Percentiles rank a stretch among this genome's conserved stretches.
Evolutionary conservation across 805 yeast genomes (phyloP).

Genomic region (Naumovozyma castellii): DNA sequence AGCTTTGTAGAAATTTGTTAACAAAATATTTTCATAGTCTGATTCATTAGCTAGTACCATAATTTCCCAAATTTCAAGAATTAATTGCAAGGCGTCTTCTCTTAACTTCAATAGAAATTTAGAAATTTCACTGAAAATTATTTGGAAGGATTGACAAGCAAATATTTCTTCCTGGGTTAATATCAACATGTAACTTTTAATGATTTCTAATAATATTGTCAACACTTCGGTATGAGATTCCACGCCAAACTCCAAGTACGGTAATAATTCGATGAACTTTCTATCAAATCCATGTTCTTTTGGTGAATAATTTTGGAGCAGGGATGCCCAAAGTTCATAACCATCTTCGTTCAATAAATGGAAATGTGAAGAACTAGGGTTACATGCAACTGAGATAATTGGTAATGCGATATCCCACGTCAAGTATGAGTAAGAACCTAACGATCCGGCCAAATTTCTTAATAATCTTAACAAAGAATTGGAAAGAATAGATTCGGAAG

Average conservation of each 20-base stretch:
- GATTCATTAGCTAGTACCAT: constrained; percentile 20
- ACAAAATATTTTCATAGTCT: constrained; percentile 14
- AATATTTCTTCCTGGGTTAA: constrained; percentile 33
- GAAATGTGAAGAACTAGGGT: constrained; percentile 46
- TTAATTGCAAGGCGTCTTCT: constrained; percentile 52
- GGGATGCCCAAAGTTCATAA: constrained; percentile 68
- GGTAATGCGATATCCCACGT: constrained; percentile 55
- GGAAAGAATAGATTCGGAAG: constrained; percentile 35
- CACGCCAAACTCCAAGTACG: constrained; percentile 48
- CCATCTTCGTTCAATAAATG: constrained; percentile 75
- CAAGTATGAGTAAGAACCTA: constrained; percentile 43
- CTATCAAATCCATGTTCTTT: constrained; percentile 23
- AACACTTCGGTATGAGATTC: constrained; percentile 65
- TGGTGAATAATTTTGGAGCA: constrained; percentile 52
- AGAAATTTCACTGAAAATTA: constrained; percentile 40
- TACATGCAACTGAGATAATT: constrained; percentile 50
- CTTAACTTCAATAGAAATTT: constrained; percentile 52
- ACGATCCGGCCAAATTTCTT: constrained; percentile 45
- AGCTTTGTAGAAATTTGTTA: constrained; percentile 22
- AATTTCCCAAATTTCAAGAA: constrained; percentile 35
- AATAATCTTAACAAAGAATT: constrained; percentile 47
- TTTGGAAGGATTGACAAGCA: constrained; percentile 19
- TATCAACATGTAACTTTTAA: constrained; percentile 51
- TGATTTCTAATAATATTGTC: constrained; percentile 50
- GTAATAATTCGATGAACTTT: constrained; percentile 39